These are phyloP conservation scores for Trichocladium antarcticum DNA, from an alignment of 495 filamentous ascomycete genomes.

Conservation along the genomic window DNA sequence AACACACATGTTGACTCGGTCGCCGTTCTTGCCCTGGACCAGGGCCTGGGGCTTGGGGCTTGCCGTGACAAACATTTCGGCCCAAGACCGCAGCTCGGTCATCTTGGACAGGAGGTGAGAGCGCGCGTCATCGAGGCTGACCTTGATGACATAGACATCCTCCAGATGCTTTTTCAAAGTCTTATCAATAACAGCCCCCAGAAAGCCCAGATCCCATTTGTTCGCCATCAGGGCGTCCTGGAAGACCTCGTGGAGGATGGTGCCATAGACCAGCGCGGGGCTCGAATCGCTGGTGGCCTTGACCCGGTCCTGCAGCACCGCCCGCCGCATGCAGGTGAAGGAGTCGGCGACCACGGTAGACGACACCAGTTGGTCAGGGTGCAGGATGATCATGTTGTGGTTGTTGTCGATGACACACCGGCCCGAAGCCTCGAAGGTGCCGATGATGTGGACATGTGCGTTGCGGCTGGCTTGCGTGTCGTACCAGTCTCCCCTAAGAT, in stretches of 20 bases:
- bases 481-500: slow-evolving; percentile 74
- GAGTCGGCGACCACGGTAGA: slow-evolving; percentile 90
- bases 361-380: slow-evolving; percentile 92
- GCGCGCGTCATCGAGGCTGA: slow-evolving; percentile 57
- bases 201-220: slow-evolving; percentile 59
- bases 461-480: slow-evolving; percentile 63
- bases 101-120: slow-evolving; percentile 71
- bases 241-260: slow-evolving; percentile 86
- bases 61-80: slow-evolving; percentile 60
- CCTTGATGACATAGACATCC: slow-evolving; percentile 71
- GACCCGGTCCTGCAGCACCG: slow-evolving; percentile 85
- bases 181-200: slow-evolving; percentile 50
- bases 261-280: slow-evolving; percentile 74
- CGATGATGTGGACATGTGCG: slow-evolving; percentile 74
- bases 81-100: slow-evolving; percentile 69
- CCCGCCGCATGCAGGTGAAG: slow-evolving; percentile 74
- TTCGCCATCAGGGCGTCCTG: slow-evolving; percentile 81
- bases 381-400: slow-evolving; percentile 77
- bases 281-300: slow-evolving; percentile 73
- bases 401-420: slow-evolving; percentile 65
- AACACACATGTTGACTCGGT: slow-evolving; percentile 64
- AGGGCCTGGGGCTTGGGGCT: slow-evolving; percentile 59
- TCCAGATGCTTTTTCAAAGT: slow-evolving; percentile 65
- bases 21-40: slow-evolving; percentile 68
- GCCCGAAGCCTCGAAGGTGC: slow-evolving; percentile 56